A percentile compares a stretch with the other conserved stretches of the same genome.
Conservation (phyloP, 2,329 filamentous ascomycete genomes). For the Helicocarpus griseus region DNA sequence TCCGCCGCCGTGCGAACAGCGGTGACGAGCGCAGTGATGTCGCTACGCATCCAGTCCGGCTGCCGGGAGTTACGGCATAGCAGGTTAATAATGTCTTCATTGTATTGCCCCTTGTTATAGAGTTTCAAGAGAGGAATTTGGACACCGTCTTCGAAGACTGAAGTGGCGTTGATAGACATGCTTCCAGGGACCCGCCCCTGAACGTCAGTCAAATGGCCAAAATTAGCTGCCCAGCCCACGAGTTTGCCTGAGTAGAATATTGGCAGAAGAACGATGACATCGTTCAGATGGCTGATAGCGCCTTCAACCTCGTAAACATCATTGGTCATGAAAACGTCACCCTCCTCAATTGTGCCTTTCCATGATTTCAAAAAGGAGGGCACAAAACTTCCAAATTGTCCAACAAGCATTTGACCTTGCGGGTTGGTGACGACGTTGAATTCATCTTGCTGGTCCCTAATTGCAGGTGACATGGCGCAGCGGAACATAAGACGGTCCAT, state of each 20-base stretch:
- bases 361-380: constrained; percentile 38
- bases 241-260: constrained; percentile 37
- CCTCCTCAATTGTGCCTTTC: constrained; percentile 40
- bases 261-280: constrained; percentile 41
- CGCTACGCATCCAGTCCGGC: constrained; percentile 37
- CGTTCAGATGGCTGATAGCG: constrained; percentile 42
- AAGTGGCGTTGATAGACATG: constrained; percentile 32
- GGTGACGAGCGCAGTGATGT: constrained; percentile 39
- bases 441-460: constrained; percentile 43
- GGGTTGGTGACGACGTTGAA: constrained; percentile 45
- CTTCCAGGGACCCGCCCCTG: constrained; percentile 41
- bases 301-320: constrained; percentile 42
- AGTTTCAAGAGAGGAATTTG: constrained; percentile 43
- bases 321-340: constrained; percentile 43
- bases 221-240: constrained; percentile 42
- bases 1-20: constrained; percentile 37
- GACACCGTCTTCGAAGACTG: constrained; percentile 40
- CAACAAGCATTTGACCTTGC: constrained; percentile 42
- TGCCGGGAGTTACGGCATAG: constrained; percentile 41
- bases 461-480: constrained; percentile 42
- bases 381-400: constrained; percentile 44
- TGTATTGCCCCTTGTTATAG: constrained; percentile 36
- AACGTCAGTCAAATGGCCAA: constrained; percentile 40
- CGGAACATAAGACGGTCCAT: constrained; percentile 45
- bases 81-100: constrained; percentile 35